Evolutionary conservation across 768 basidiomycete genomes (phyloP).

Genomic region (Hemileccinum impolitum): DNA sequence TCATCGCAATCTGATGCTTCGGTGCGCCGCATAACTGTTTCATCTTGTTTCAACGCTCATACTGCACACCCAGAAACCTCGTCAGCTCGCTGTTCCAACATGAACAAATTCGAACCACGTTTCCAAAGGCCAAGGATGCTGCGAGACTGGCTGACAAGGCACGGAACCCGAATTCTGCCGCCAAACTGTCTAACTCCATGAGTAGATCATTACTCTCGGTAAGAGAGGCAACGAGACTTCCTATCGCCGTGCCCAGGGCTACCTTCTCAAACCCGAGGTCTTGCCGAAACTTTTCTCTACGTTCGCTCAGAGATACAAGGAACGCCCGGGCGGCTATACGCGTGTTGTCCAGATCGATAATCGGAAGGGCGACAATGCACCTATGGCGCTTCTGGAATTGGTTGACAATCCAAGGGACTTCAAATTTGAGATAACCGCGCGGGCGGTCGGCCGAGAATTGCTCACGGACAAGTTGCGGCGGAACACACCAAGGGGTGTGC

Average conservation of each 20-base stretch:
- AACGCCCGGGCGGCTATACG: constrained; percentile 91
- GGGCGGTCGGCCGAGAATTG: constrained; percentile 83
- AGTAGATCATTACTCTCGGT: constrained; percentile 85
- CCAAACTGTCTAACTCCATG: constrained; percentile 4
- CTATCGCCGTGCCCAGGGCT: constrained; percentile 69
- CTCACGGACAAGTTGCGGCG: constrained; percentile 51
- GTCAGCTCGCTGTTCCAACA: constrained; percentile 94
- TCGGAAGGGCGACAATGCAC: constrained; percentile 89
- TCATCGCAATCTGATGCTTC: constrained; percentile 89
- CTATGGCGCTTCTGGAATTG: constrained; percentile 87
- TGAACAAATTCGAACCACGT: constrained; percentile 92
- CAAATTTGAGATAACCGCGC: constrained; percentile 83
- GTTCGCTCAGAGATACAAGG: constrained; percentile 75
- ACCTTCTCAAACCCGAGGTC: constrained; percentile 69
- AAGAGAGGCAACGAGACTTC: constrained; percentile 76
- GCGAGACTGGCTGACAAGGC: constrained; percentile 94
- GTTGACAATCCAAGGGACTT: constrained; percentile 92
- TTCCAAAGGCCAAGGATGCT: constrained; percentile 91
- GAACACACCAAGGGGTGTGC: constrained; percentile 42
- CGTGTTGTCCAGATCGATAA: constrained; percentile 91
- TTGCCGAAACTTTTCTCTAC: constrained; percentile 82
- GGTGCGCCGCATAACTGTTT: constrained; percentile 44
- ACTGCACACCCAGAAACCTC: constrained; percentile 59
- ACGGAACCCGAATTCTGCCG: not conserved
- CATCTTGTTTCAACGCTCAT: constrained; percentile 5